Base-by-base conservation (phyloP, 2,329 filamentous ascomycete genomes). In the Penicillium crustosum region DNA sequence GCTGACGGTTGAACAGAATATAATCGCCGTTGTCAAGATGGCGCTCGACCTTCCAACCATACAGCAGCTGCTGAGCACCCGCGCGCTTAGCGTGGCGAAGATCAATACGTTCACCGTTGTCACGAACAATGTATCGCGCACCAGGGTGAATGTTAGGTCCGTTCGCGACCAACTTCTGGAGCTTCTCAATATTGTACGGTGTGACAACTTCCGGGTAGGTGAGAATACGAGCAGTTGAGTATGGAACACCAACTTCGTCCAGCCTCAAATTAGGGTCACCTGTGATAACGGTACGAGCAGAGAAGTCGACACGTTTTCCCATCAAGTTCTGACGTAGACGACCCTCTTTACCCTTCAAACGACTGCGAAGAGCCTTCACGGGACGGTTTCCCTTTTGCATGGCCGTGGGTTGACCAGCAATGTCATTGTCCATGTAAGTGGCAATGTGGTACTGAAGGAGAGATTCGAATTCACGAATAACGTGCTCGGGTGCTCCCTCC, bases 391-490 rank as follows among this genome's bases (percentile, higher is more conserved):
- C 96, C 82, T 99, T 99, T 72, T 99, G 95, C 71, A 97, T 82
- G 3, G 94, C 93, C 68, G 94, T 92, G 3, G 94, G 94, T 68
- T 95, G 88, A 49, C 93, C 93, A 62, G 95, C 94, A 77, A 97
- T 97, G 74, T 99, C 93, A 70, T 99, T 99, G 77, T 99, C 94
- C 95, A 99, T 99, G 78, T 97, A 96, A 1, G 95, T 99, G 43
- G 95, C 95, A 59, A 99, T 93, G 71, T 99, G 95, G 72, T 96
- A 99, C 73, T 99, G 95, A 38, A 99, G 81, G 33, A 99, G 80
- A 62, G 89, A 87, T 75, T 96, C 91, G 58, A 97, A 97, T 69
- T 99, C 94, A 58, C 87, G 85, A 17, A 92, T 86, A 65, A 97
- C 91, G 76, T 99, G 94, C 63, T 90, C 88, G 0, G 94, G 92